Conservation (phyloP, 2,329 filamentous ascomycete species). For the Gyromitra esculenta region DNA sequence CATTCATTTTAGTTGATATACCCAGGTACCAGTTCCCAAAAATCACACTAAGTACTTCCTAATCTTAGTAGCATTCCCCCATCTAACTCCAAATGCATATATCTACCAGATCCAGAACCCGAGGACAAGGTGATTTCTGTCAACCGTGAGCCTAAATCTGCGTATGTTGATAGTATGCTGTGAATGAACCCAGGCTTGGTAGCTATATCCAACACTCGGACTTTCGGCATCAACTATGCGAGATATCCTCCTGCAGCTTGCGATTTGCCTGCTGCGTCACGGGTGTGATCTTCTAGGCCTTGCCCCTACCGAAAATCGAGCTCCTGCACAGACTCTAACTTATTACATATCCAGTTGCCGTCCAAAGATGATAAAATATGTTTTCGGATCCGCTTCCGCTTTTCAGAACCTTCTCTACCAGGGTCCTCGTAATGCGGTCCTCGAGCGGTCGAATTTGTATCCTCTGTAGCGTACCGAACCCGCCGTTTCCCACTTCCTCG, state of each 20-base stretch:
- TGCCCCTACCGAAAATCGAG: neutral
- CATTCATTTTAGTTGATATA: too few species aligned
- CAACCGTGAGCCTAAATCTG: slow-evolving; percentile 6
- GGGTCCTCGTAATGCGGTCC: neutral
- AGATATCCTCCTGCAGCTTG: neutral
- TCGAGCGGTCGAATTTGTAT: neutral
- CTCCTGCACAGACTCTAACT: neutral
- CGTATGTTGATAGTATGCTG: neutral
- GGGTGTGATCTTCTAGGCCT: too few species aligned
- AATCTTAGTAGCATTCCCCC: too few species aligned
- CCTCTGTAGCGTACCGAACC: neutral
- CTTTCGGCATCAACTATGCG: slow-evolving; percentile 9
- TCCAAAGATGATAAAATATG: neutral
- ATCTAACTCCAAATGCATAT: too few species aligned
- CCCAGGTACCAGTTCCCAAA: too few species aligned
- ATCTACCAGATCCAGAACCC: too few species aligned
- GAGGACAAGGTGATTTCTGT: neutral
- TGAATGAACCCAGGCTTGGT: neutral
- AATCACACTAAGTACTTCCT: too few species aligned
- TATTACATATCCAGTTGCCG: neutral
- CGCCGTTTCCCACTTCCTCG: slow-evolving; percentile 3
- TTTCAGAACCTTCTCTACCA: too few species aligned
- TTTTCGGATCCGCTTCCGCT: neutral
- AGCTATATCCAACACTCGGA: neutral
- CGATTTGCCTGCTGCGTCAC: neutral